A percentile compares a stretch with the other conserved stretches of the same genome.
These are phyloP conservation scores for Moringa oleifera DNA, from an alignment of 345 rosid genomes.

Conservation along the genomic window DNA sequence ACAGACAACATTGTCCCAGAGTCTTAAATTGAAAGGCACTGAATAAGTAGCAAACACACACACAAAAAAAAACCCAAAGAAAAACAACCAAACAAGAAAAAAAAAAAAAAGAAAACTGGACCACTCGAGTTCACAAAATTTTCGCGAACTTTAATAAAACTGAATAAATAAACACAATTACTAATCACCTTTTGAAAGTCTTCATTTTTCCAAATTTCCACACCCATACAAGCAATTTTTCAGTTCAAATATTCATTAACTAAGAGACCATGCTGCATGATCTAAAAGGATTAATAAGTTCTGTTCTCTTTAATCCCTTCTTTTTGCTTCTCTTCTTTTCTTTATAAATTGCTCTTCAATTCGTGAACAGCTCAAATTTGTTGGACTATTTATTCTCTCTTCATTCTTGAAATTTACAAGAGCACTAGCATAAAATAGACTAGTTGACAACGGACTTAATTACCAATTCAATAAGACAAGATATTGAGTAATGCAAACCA, in stretches of 20 bases:
- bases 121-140: background rate
- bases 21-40: slow-evolving; percentile 4
- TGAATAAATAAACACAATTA: too few relatives aligned
- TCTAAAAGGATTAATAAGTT: too few relatives aligned
- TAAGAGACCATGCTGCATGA: too few relatives aligned
- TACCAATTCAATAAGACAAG: too few relatives aligned
- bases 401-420: background rate
- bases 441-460: background rate
- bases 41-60: slow-evolving; percentile 4
- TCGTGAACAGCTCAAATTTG: background rate
- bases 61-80: too few relatives aligned
- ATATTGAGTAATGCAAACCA: background rate
- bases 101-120: background rate
- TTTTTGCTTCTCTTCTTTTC: background rate
- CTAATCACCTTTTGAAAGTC: too few relatives aligned
- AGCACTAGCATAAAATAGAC: background rate
- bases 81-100: too few relatives aligned
- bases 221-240: background rate
- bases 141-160: background rate
- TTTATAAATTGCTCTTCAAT: background rate
- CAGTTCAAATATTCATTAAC: too few relatives aligned
- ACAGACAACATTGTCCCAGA: slow-evolving; percentile 6
- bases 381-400: background rate
- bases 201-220: too few relatives aligned
- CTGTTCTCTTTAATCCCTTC: background rate